Base-by-base conservation (phyloP, 176 grass and related monocot species). In the Musa troglodytarum region DNA sequence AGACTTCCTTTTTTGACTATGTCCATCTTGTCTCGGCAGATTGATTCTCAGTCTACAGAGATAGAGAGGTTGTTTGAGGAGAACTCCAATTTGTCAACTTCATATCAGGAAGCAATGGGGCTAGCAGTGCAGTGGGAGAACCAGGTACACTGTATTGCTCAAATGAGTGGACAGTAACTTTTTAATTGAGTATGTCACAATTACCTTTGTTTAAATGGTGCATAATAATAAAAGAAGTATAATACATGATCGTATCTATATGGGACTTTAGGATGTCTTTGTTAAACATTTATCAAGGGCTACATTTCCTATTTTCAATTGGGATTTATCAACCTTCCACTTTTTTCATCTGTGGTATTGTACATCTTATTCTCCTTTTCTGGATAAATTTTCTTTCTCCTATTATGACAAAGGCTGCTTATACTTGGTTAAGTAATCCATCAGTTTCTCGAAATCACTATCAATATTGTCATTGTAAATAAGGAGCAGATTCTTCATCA, bases 31-130 rank as follows among this genome's bases (percentile, higher is more conserved):
- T 70, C 81, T 91, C 58, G 49, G 74, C 64, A 98, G 94, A 93
- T 98, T 82, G 90, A 98, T 85, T 93, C 88, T 34, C 94, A 93
- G 90, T 93, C 94, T 58, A 84, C 88, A 85, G 94, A 98, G 81
- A 93, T 93, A 84, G 94, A 99, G 81, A 91, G 84, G 13, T 52
- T 99, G 51, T 99, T 99, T 68, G 90, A 94, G 76, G 95, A 98
- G 75, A 99, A 99, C 69, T 89, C 90, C 50, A 77, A 79, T 76
- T 87, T 94, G 59, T 91, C 82, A 70, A 72, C 78, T 69, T 87
- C 90, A 68, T 89, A 89, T 61, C 34, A 87, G 82, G 95, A 99
- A 81, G 88, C 86, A 49, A 43, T 87, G 62, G 85, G 66, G 77
- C 61, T 78, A 87, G 82, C 88, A 69, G 79, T 76, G 80, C 90